Conservation (phyloP, 2,329 filamentous ascomycete genomes). For the Fusarium lyarnte region DNA sequence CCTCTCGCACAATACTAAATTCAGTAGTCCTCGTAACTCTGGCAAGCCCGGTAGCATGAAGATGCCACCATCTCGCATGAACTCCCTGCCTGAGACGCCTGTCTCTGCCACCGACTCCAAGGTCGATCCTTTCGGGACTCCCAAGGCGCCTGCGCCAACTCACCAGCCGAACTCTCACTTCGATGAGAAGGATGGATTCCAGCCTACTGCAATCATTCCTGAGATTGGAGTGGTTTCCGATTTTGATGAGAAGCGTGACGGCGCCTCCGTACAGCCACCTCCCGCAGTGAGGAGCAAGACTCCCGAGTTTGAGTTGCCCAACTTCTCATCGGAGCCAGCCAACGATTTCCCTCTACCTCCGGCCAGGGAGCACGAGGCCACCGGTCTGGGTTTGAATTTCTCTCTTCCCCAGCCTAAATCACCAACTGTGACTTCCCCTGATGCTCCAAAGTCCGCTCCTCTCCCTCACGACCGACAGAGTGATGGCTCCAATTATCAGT, state of each 20-base stretch:
- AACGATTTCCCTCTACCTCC: slow-evolving; percentile 40
- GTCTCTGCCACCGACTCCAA: slow-evolving; percentile 46
- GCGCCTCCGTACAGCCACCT: slow-evolving; percentile 43
- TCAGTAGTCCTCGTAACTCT: slow-evolving; percentile 50
- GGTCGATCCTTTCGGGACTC: slow-evolving; percentile 50
- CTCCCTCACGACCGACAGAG: slow-evolving; percentile 30
- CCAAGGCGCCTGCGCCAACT: slow-evolving; percentile 44
- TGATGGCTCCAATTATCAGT: slow-evolving; percentile 35
- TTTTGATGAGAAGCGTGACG: slow-evolving; percentile 45
- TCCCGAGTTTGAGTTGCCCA: slow-evolving; percentile 40
- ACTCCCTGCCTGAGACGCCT: slow-evolving; percentile 57
- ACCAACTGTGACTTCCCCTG: slow-evolving; percentile 30
- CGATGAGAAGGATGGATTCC: slow-evolving; percentile 43
- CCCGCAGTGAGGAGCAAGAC: slow-evolving; percentile 45
- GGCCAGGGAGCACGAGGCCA: slow-evolving; percentile 41
- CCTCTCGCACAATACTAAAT: slow-evolving; percentile 59
- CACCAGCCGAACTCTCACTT: slow-evolving; percentile 37
- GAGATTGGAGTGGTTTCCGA: slow-evolving; percentile 51
- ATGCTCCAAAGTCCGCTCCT: slow-evolving; percentile 35
- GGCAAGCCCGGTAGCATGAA: slow-evolving; percentile 42
- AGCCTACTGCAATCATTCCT: slow-evolving; percentile 50
- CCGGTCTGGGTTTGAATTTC: slow-evolving; percentile 50
- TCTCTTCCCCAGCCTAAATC: slow-evolving; percentile 47
- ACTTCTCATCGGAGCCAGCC: slow-evolving; percentile 29
- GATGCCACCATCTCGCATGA: slow-evolving; percentile 48